A percentile compares a stretch with the other conserved stretches of the same genome.
Conservation (phyloP, 352 stramenopile species). For the Phytophthora aleatoria region DNA sequence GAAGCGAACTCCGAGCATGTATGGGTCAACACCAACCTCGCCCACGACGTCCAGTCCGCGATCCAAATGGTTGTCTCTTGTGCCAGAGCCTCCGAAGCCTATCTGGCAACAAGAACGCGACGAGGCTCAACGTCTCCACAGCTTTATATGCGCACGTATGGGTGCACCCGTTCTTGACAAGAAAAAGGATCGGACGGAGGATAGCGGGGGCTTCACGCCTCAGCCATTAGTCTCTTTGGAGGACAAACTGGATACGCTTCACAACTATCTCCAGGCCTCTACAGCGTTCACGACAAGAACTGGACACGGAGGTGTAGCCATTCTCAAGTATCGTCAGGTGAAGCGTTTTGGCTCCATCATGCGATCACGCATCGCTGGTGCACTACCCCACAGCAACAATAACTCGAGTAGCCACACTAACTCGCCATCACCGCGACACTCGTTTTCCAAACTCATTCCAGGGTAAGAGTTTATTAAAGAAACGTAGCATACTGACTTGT, state of each 20-base stretch:
- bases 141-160: slow-evolving; percentile 73
- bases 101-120: slow-evolving; percentile 58
- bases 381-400: slow-evolving; percentile 5
- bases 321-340: slow-evolving; percentile 71
- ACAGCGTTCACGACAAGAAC: slow-evolving; percentile 15
- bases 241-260: slow-evolving; percentile 66
- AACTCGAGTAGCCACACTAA: slow-evolving; percentile 3
- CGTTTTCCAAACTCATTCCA: slow-evolving; percentile 22
- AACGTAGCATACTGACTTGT: no score
- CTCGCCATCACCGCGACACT: slow-evolving; percentile 15
- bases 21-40: neutral
- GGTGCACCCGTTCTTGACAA: slow-evolving; percentile 27
- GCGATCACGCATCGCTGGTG: slow-evolving; percentile 40
- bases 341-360: slow-evolving; percentile 74
- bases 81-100: slow-evolving; percentile 1
- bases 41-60: slow-evolving; percentile 1
- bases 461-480: slow-evolving; percentile 1
- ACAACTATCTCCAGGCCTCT: slow-evolving; percentile 60
- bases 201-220: slow-evolving; percentile 54
- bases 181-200: slow-evolving; percentile 36
- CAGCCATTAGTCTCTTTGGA: slow-evolving; percentile 49
- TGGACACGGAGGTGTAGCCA: slow-evolving; percentile 25
- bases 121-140: slow-evolving; percentile 56
- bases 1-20: slow-evolving; percentile 30
- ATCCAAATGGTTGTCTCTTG: slow-evolving; percentile 5